These are phyloP conservation scores for Ogataea salicorniae DNA, from an alignment of 805 yeast species.

Conservation along the genomic window DNA sequence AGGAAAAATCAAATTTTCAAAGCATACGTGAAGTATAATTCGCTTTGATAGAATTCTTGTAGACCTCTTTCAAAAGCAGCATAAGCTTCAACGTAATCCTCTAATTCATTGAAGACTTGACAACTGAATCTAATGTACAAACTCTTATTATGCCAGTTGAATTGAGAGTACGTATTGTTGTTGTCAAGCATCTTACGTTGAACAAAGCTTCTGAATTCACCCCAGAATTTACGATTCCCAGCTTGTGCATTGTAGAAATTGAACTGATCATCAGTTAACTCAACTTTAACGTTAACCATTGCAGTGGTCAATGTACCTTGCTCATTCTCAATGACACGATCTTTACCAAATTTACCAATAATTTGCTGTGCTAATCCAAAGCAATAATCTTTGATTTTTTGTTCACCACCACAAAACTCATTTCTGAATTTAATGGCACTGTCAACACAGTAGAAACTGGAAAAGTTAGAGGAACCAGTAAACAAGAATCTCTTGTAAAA, in stretches of 20 bases:
- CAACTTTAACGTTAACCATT: constrained; percentile 41
- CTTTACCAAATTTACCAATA: constrained; percentile 36
- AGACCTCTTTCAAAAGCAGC: constrained; percentile 33
- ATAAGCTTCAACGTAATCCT: constrained; percentile 48
- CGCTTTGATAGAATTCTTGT: constrained; percentile 16
- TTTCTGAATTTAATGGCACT: constrained; percentile 51
- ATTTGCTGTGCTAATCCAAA: constrained; percentile 39
- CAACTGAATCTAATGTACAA: constrained; percentile 51
- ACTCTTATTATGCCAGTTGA: constrained; percentile 35
- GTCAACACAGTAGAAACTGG: constrained; percentile 36
- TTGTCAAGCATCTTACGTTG: constrained; percentile 22
- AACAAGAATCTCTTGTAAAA: constrained; percentile 44
- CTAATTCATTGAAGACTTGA: constrained; percentile 52
- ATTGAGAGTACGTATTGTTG: constrained; percentile 45
- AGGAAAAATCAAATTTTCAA: not conserved
- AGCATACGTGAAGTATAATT: not conserved
- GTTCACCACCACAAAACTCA: constrained; percentile 58
- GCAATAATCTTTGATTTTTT: constrained; percentile 44
- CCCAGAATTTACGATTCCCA: constrained; percentile 4
- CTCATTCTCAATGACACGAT: constrained; percentile 32
- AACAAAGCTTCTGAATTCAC: constrained; percentile 11
- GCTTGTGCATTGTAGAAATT: constrained; percentile 3
- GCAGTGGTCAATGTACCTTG: constrained; percentile 34
- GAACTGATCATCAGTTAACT: constrained; percentile 16
- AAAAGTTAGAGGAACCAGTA: constrained; percentile 45